Evolutionary conservation across 345 rosid genomes (phyloP).

Genomic region (Cochlearia excelsa): DNA sequence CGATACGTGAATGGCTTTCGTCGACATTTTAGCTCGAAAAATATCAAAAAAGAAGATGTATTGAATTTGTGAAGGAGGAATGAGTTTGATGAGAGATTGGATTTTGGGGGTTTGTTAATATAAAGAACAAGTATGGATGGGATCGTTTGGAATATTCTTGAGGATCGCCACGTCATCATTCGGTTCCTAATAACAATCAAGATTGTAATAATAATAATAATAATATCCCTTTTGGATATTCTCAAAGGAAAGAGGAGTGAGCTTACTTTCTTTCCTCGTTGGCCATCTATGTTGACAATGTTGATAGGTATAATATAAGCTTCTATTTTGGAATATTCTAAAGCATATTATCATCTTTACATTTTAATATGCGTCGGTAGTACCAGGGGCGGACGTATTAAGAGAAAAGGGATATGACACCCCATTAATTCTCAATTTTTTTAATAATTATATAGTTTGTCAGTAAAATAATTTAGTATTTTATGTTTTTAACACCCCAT

Average conservation of each 20-base stretch:
- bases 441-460: no score
- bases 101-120: not conserved
- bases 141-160: constrained; percentile 34
- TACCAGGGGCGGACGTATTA: no score
- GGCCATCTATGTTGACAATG: no score
- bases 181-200: constrained; percentile 17
- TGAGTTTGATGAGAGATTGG: not conserved
- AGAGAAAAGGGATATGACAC: no score
- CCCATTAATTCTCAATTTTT: no score
- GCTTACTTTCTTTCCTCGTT: constrained; percentile 23
- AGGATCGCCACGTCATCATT: constrained; percentile 25
- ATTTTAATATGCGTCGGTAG: no score
- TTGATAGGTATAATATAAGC: not conserved
- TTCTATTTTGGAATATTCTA: constrained; percentile 27
- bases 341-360: constrained; percentile 26
- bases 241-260: no score
- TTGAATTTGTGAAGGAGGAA: not conserved
- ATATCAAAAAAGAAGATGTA: no score
- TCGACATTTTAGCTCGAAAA: constrained; percentile 52
- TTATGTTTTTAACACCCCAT: no score
- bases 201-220: no score
- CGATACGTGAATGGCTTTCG: constrained; percentile 80
- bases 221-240: constrained; percentile 38
- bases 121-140: not conserved
- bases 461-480: no score